A percentile compares a stretch with the other conserved stretches of the same genome.
phyloP scores from a whole-genome alignment of 306 rosid species.

The Morella rubra region DNA sequence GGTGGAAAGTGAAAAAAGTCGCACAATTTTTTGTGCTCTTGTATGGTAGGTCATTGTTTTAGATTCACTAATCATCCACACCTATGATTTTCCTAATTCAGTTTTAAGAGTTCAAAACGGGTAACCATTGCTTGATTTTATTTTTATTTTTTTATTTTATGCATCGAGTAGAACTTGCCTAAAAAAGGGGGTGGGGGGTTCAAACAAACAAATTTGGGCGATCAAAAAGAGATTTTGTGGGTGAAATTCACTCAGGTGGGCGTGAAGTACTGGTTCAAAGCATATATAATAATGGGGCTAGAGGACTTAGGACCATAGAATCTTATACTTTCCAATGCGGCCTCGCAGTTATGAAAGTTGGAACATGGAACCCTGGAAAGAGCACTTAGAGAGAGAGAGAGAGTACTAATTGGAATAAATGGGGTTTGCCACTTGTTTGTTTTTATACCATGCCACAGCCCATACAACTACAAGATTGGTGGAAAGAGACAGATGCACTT shows the following conservation, averaged over 20 bases:
- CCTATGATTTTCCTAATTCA: too few relatives aligned
- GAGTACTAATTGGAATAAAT: constrained; percentile 30
- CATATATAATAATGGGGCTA: constrained; percentile 11
- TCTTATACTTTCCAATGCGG: constrained; percentile 24
- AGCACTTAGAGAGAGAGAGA: constrained; percentile 12
- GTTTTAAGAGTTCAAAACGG: too few relatives aligned
- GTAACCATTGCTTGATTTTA: neutral
- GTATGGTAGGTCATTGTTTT: too few relatives aligned
- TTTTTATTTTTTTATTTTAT: neutral
- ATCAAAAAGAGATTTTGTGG: too few relatives aligned
- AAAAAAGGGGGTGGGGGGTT: neutral
- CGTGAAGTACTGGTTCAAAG: neutral
- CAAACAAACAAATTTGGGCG: too few relatives aligned
- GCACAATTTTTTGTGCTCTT: too few relatives aligned
- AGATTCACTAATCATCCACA: too few relatives aligned
- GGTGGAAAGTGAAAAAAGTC: too few relatives aligned
- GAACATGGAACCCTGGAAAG: constrained; percentile 38
- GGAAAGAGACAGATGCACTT: constrained; percentile 15
- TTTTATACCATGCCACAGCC: constrained; percentile 22
- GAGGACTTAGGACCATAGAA: constrained; percentile 34
- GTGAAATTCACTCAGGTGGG: neutral
- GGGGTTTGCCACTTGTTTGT: constrained; percentile 25
- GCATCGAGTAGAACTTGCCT: neutral
- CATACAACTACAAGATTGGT: neutral
- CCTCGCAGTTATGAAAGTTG: constrained; percentile 23